A percentile compares a stretch with the other conserved stretches of the same genome.
Evolutionary conservation across 805 yeast genomes (phyloP).

Genomic region (Starmerella asiatica): DNA sequence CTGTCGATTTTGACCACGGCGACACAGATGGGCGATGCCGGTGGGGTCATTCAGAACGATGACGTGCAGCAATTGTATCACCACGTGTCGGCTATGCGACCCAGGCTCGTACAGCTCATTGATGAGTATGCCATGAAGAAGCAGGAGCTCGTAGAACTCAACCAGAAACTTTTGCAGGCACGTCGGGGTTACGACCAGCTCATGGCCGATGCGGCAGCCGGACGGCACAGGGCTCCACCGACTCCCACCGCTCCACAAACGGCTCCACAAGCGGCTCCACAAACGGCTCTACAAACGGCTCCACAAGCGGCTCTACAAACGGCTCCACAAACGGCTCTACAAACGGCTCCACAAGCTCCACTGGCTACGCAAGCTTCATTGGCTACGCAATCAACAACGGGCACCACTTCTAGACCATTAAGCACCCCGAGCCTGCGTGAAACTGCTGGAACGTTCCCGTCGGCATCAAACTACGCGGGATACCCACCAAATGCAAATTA

Average conservation of each 20-base stretch:
- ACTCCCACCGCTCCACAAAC: slow-evolving; percentile 7
- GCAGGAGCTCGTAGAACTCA: slow-evolving; percentile 61
- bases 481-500: too few species aligned
- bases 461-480: too few species aligned
- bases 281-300: too few species aligned
- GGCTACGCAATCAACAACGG: too few species aligned
- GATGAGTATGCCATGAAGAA: slow-evolving; percentile 66
- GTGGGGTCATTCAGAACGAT: slow-evolving; percentile 37
- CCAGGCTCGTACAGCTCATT: slow-evolving; percentile 56
- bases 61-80: slow-evolving; percentile 66
- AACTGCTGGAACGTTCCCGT: too few species aligned
- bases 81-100: slow-evolving; percentile 56
- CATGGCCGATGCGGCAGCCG: slow-evolving; percentile 36
- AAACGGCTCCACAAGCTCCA: too few species aligned
- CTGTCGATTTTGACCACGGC: slow-evolving; percentile 39
- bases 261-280: slow-evolving; percentile 1
- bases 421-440: too few species aligned
- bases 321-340: too few species aligned
- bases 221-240: slow-evolving; percentile 18
- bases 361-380: too few species aligned
- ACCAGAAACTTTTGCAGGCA: slow-evolving; percentile 57
- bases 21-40: slow-evolving; percentile 22
- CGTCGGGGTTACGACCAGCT: slow-evolving; percentile 55
- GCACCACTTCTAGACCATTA: too few species aligned
- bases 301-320: too few species aligned